phyloP scores from a whole-genome alignment of 2,329 filamentous ascomycete species.

The Xylariales sp. region DNA sequence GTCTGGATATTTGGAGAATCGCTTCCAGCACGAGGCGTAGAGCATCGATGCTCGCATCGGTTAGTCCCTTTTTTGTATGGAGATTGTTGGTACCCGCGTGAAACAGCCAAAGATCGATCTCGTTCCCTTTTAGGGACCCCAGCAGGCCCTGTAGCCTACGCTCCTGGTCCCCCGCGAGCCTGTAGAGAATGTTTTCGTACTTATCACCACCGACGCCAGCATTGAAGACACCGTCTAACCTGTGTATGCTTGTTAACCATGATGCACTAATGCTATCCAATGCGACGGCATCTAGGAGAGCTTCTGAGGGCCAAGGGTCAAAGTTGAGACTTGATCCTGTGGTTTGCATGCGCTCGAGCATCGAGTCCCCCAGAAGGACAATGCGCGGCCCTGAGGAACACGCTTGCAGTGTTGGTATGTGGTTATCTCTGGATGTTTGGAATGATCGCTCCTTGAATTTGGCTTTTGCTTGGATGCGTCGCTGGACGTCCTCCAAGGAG shows the following conservation, averaged over 20 bases:
- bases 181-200: constrained; percentile 16
- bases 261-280: not conserved
- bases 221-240: constrained; percentile 12
- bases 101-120: constrained; percentile 14
- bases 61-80: constrained; percentile 10
- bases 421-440: not conserved
- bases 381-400: not conserved
- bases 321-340: constrained; percentile 12
- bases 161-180: constrained; percentile 10
- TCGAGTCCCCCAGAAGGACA: constrained; percentile 16
- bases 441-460: constrained; percentile 6
- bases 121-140: not conserved
- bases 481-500: too few species aligned
- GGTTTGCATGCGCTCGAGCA: constrained; percentile 17
- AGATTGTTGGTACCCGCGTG: constrained; percentile 17
- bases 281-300: not conserved
- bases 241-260: too few species aligned
- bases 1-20: constrained; percentile 2
- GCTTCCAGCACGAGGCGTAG: constrained; percentile 1
- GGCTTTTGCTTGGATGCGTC: too few species aligned
- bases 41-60: not conserved
- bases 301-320: constrained; percentile 10
- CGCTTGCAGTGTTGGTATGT: constrained; percentile 1
- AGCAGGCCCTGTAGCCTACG: constrained; percentile 1
- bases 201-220: constrained; percentile 19